A percentile compares a stretch with the other conserved stretches of the same genome.
phyloP scores from a whole-genome alignment of 495 filamentous ascomycete species.

The Aspergillus hancockii region DNA sequence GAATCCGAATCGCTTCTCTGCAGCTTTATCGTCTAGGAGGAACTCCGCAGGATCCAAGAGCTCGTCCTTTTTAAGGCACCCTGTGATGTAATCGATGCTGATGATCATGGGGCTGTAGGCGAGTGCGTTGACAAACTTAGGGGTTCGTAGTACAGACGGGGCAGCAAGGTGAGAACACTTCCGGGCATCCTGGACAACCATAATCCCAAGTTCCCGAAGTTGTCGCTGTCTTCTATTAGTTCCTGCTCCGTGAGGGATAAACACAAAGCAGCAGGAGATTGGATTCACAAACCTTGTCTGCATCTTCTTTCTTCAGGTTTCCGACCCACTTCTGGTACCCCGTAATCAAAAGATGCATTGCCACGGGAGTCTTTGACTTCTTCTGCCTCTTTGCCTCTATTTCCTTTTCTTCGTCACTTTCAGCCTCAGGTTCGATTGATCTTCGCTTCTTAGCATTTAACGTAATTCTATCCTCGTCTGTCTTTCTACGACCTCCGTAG shows the following conservation, averaged over 20 bases:
- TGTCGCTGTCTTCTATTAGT: conserved; percentile 60
- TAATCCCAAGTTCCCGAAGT: conserved; percentile 80
- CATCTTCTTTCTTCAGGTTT: conserved; percentile 67
- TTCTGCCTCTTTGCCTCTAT: conserved; percentile 62
- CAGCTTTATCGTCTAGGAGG: conserved; percentile 65
- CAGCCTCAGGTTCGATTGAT: conserved; percentile 42
- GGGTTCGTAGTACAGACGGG: conserved; percentile 79
- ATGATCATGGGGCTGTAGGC: conserved; percentile 76
- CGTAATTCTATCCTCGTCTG: conserved; percentile 47
- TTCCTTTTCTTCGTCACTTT: conserved; percentile 56
- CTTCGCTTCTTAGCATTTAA: conserved; percentile 38
- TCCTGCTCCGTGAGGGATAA: conserved; percentile 1
- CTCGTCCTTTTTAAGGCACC: conserved; percentile 64
- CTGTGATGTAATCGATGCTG: conserved; percentile 74
- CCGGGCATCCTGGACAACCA: conserved; percentile 71
- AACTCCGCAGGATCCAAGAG: conserved; percentile 61
- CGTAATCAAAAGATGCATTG: conserved; percentile 74
- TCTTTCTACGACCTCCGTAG: conserved; percentile 66
- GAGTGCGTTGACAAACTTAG: conserved; percentile 87
- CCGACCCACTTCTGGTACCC: conserved; percentile 77
- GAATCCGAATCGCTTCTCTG: conserved; percentile 69
- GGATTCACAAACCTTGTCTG: conserved; percentile 67
- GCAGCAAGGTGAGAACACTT: conserved; percentile 85
- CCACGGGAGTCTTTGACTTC: conserved; percentile 57
- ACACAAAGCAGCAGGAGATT: too few species aligned